A percentile compares a stretch with the other conserved stretches of the same genome.
Conservation (phyloP, 1,284 basidiomycete species). For the Erythrobasidium hasegawianum region DNA sequence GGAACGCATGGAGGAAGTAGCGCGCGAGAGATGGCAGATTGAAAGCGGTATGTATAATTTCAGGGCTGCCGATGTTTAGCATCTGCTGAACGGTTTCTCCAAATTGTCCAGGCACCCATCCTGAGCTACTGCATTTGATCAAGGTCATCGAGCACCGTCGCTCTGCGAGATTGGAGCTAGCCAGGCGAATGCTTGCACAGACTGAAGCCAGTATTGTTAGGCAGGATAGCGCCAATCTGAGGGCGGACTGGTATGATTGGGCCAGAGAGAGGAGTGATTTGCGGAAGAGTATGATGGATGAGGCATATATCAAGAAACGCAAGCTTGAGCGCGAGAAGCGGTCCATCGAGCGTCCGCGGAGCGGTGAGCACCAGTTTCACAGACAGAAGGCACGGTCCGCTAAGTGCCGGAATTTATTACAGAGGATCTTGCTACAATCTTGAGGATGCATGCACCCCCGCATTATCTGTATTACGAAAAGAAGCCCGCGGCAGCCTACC, state of each 20-base stretch:
- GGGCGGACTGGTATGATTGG: conserved; percentile 65
- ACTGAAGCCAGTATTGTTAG: conserved; percentile 68
- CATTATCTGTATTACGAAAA: conserved; percentile 37
- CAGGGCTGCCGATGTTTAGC: too few species aligned
- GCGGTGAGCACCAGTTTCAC: conserved; percentile 52
- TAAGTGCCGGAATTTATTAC: too few species aligned
- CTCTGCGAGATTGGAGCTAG: conserved; percentile 48
- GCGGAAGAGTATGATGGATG: conserved; percentile 76
- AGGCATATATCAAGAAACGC: conserved; percentile 73
- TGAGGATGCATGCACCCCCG: conserved; percentile 41
- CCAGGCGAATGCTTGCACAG: conserved; percentile 54
- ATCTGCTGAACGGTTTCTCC: too few species aligned
- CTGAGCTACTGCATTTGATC: conserved; percentile 73
- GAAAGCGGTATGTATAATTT: conserved; percentile 51
- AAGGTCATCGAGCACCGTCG: conserved; percentile 49
- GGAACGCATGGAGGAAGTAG: conserved; percentile 57
- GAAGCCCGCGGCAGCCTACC: conserved; percentile 39
- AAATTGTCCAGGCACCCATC: conserved; percentile 73
- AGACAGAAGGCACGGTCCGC: not conserved
- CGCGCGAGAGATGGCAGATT: conserved; percentile 56
- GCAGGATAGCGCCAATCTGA: conserved; percentile 57
- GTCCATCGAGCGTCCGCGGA: conserved; percentile 65
- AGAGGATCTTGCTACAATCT: conserved; percentile 39
- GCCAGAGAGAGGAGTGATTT: conserved; percentile 66
- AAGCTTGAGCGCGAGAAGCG: conserved; percentile 75